phyloP scores from a whole-genome alignment of 2,329 filamentous ascomycete genomes.

The Tolypocladium ophioglossoides region DNA sequence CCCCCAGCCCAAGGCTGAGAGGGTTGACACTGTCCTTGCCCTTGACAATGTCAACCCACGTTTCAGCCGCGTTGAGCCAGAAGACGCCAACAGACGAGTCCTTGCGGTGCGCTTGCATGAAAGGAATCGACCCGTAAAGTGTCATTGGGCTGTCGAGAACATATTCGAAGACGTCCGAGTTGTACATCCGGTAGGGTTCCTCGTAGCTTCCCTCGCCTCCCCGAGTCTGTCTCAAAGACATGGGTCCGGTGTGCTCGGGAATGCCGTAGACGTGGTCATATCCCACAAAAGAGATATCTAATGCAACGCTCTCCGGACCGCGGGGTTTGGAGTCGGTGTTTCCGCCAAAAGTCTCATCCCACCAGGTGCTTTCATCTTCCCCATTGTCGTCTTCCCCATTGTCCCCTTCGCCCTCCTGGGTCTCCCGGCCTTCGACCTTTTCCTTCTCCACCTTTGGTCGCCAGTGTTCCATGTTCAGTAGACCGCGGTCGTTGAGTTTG shows the following conservation, averaged over 20 bases:
- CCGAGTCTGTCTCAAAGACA: constrained; percentile 83
- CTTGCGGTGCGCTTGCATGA: constrained; percentile 95
- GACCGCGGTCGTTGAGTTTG: constrained; percentile 79
- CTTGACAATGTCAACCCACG: constrained; percentile 93
- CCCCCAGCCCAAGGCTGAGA: constrained; percentile 57
- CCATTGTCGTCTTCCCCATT: too few species aligned
- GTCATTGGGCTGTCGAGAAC: constrained; percentile 97
- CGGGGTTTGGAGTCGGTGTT: constrained; percentile 93
- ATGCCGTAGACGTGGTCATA: constrained; percentile 93
- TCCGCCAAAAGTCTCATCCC: constrained; percentile 93
- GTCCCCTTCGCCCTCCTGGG: constrained; percentile 32
- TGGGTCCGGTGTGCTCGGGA: constrained; percentile 78
- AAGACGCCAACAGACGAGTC: constrained; percentile 91
- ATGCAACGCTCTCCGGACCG: constrained; percentile 80
- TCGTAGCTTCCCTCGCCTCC: constrained; percentile 76
- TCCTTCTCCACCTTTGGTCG: constrained; percentile 66
- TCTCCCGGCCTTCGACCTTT: constrained; percentile 42
- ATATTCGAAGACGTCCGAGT: constrained; percentile 96
- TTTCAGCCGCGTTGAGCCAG: constrained; percentile 95
- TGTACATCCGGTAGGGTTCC: constrained; percentile 92
- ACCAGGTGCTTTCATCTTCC: constrained; percentile 86
- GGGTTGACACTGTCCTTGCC: constrained; percentile 63
- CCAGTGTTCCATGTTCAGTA: constrained; percentile 95
- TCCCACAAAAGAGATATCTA: constrained; percentile 86
- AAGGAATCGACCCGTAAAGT: constrained; percentile 90